Percentiles rank a stretch among this genome's conserved stretches.
phyloP scores from a whole-genome alignment of 306 rosid genomes.

The Vigna mungo region DNA sequence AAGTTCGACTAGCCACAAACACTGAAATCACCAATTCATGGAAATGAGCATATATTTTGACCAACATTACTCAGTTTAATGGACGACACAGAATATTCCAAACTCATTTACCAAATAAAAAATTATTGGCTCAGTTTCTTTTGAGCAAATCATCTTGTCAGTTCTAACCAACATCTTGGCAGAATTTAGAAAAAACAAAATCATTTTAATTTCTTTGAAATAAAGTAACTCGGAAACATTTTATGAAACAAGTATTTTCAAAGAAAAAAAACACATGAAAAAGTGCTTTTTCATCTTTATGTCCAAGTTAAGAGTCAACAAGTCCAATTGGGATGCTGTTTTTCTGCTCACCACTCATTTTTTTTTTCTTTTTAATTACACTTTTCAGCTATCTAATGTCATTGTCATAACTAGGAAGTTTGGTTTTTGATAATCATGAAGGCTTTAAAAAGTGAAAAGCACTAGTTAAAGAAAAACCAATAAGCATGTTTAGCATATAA shows the following conservation, averaged over 20 bases:
- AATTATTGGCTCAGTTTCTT: conserved; percentile 5
- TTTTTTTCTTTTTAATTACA: not conserved
- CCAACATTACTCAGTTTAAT: conserved; percentile 24
- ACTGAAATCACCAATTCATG: conserved; percentile 2
- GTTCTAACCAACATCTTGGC: not conserved
- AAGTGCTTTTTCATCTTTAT: conserved; percentile 10
- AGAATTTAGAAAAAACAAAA: not conserved
- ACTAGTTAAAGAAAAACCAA: not conserved
- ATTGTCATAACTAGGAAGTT: not conserved
- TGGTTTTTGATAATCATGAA: not conserved
- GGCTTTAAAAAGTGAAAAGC: not conserved
- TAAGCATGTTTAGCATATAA: not conserved
- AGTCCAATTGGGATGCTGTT: not conserved
- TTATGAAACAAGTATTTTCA: not conserved
- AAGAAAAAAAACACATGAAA: not conserved
- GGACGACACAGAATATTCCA: conserved; percentile 40
- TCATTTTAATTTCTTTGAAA: not conserved
- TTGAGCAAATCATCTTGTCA: conserved; percentile 14
- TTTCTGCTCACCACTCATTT: not conserved
- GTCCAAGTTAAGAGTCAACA: not conserved
- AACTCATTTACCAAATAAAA: conserved; percentile 23
- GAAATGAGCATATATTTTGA: conserved; percentile 24
- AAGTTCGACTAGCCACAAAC: conserved; percentile 17
- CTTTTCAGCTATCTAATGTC: not conserved
- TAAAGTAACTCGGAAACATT: not conserved